Percentiles rank a stretch among this genome's conserved stretches.
Evolutionary conservation across 2,329 filamentous ascomycete genomes (phyloP).

Genomic region (Xylariaceae sp.): DNA sequence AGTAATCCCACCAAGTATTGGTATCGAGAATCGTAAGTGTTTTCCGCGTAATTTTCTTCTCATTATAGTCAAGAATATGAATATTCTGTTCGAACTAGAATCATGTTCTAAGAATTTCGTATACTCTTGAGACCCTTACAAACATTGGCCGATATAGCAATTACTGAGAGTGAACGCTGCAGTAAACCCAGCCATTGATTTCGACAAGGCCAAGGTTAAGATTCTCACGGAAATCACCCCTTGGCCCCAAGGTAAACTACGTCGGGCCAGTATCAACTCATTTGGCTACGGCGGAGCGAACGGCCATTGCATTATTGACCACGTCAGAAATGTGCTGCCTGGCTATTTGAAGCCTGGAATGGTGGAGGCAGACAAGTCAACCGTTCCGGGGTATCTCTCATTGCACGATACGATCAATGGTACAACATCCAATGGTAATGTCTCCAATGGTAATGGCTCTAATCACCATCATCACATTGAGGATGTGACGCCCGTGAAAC

Average conservation of each 20-base stretch:
- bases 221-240: slow-evolving; percentile 24
- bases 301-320: slow-evolving; percentile 40
- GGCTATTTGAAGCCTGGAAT: slow-evolving; percentile 2
- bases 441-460: too few species aligned
- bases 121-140: too few species aligned
- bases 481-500: not conserved
- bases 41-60: too few species aligned
- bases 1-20: slow-evolving; percentile 37
- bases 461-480: too few species aligned
- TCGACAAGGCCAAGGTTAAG: slow-evolving; percentile 23
- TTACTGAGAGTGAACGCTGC: too few species aligned
- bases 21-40: too few species aligned
- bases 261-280: slow-evolving; percentile 38
- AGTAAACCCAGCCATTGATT: slow-evolving; percentile 37
- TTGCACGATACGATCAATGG: not conserved
- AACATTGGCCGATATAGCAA: too few species aligned
- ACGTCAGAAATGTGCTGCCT: slow-evolving; percentile 28
- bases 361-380: too few species aligned
- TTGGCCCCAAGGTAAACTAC: slow-evolving; percentile 32
- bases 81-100: too few species aligned
- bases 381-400: not conserved
- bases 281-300: slow-evolving; percentile 44
- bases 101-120: too few species aligned
- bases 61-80: too few species aligned
- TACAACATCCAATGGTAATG: slow-evolving; percentile 7